Base-by-base conservation (phyloP, 192 early-diverging fungal genomes). In the Coemansia sp. region DNA sequence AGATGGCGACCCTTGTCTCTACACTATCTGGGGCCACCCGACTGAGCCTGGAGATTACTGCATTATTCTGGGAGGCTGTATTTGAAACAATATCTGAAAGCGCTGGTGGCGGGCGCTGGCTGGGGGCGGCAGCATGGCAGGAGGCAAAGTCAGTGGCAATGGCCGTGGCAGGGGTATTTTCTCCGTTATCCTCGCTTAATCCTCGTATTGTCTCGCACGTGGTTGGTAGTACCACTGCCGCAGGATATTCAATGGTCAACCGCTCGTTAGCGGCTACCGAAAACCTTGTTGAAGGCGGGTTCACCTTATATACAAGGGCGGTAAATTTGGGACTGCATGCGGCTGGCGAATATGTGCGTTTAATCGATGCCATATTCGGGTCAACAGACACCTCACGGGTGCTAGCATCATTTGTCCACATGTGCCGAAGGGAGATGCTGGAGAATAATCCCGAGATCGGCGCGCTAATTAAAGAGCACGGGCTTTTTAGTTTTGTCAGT, bases 361-460 rank as follows among this genome's bases (percentile, higher is more conserved):
- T 95, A n/a, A 85, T 98, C 39, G 97, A 97, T 80, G 94, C 93
- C 5, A 69, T 98, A 8, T 97, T 98, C 85, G 97, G 97, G 22
- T 88, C 91, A 2, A 97, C 93, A 6, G 95, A 98, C 70, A 94
- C 96, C 0, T 95, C 95, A 17, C 85, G 90, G 24, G 93, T 93
- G 11, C 75, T 95, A 27, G 88, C 91, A 1, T 88, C 92, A 21
- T 86, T 96, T 52, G 88, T 96, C 30, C 76, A 88, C 36, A 77
- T 96, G 57, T 87, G 93, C 27, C 87, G 88, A 51, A 83, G 88
- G 20, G 93, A 95, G 75, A 72, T 91, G 5, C 70, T 85, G 58
- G 86, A 91, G 11, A 86, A 77, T 24, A 82, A 90, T 67, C 85
- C 87, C 3, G 88, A 89, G 29, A 87, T 89, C 56, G 83, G 72